Conservation (phyloP, 2,329 filamentous ascomycete species). For the Pseudovirgaria hyperparasitica region DNA sequence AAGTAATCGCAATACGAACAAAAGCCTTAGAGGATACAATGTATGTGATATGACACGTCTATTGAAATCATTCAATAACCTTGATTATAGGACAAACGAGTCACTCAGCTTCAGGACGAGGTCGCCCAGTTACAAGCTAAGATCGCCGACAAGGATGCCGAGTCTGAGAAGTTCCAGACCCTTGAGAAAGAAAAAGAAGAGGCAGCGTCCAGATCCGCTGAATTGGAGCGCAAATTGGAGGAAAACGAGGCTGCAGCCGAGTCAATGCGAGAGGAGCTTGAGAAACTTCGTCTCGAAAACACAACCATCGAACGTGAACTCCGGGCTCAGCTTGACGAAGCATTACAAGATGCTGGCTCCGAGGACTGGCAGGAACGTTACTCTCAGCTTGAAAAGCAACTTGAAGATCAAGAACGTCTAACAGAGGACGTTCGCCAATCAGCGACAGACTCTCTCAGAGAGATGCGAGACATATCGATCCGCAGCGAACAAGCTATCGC, state of each 20-base stretch:
- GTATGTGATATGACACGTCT: no score
- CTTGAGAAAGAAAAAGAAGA: constrained; percentile 41
- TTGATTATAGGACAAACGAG: constrained; percentile 21
- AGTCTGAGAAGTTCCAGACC: constrained; percentile 48
- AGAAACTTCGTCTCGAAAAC: constrained; percentile 58
- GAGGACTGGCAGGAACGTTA: constrained; percentile 25
- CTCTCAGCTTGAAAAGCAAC: constrained; percentile 38
- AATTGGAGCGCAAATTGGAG: constrained; percentile 62
- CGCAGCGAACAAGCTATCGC: constrained; percentile 69
- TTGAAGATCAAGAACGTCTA: constrained; percentile 68
- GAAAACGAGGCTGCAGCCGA: constrained; percentile 67
- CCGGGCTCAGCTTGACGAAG: constrained; percentile 48
- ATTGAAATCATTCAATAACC: constrained; percentile 5
- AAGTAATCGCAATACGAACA: constrained; percentile 30
- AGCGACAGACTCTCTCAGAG: constrained; percentile 68
- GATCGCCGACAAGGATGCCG: constrained; percentile 58
- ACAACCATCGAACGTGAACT: constrained; percentile 49
- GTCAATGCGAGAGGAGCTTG: constrained; percentile 67
- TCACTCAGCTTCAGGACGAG: constrained; percentile 63
- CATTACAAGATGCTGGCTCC: constrained; percentile 11
- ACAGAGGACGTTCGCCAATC: constrained; percentile 80
- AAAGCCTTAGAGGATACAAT: no score
- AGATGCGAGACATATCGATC: constrained; percentile 79
- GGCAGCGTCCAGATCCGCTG: constrained; percentile 51
- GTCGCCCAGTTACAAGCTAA: constrained; percentile 57